Base-by-base conservation (phyloP, 371 early-diverging fungal species). In the Apophysomyces trapeziformis region DNA sequence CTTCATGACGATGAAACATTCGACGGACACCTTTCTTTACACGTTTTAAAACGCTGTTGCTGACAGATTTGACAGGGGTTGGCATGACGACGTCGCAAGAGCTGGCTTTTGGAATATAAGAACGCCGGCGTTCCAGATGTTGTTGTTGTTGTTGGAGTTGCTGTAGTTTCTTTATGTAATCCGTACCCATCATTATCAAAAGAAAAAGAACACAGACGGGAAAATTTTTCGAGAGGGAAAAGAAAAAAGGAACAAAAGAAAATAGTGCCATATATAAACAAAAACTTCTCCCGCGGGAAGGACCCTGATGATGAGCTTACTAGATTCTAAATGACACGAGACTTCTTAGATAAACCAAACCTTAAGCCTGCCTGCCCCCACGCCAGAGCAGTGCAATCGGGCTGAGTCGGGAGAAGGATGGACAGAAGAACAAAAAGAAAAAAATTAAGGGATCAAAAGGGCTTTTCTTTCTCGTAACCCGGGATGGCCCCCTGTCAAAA, bases 11-110 rank as follows among this genome's bases (percentile, higher is more conserved):
- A 50, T 50, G 54, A 50, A 50, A 50, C 21, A 50, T 50, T 50
- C 54, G 54, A 50, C 54, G 54, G 21, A 50, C 54, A 11, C 54
- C 54, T 50, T 50, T 50, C 21, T 50, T 50, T 21, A 50, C 54
- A 21, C 54, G 54, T 21, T 50, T 50, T 26, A 50, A 21, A 2
- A 50, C 54, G 9, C 54, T 50, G 54, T 50, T 50, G 11, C 54
- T 50, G 54, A 50, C 54, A 21, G 54, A 50, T 50, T 50, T 50
- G 21, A 50, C 54, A 21, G 54, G 54, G 21, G 54, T 50, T 21
- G 54, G 54, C n/a, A 21, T 21, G 54, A 50, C 21, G 21, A 50
- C 18, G n/a, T 50, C 54, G 21, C 21, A 35, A 50, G 54, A 50
- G 21, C 18, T 18, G 54, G 54, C 16, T 7, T 16, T n/a, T 6